Conservation (phyloP, 352 stramenopile species). For the Pythium coloratum region DNA sequence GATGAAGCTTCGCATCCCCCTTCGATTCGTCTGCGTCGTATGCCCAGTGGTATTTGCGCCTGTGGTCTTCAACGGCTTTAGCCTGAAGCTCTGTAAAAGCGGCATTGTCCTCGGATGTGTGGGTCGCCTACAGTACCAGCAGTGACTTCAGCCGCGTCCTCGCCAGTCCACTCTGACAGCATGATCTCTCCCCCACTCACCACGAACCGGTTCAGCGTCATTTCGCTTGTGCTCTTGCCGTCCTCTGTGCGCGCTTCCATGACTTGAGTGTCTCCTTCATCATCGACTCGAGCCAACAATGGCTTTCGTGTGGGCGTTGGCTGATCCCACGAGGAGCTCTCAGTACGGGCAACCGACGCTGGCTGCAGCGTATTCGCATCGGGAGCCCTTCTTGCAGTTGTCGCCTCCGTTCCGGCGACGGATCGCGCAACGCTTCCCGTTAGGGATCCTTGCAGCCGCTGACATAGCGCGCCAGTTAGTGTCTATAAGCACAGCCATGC, state of each 20-base stretch:
- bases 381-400: neutral
- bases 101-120: constrained; percentile 87
- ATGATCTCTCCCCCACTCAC: constrained; percentile 20
- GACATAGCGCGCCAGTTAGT: neutral
- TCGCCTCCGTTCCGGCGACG: neutral
- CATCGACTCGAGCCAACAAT: constrained; percentile 6
- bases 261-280: constrained; percentile 1
- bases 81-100: constrained; percentile 76
- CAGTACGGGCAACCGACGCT: constrained; percentile 10
- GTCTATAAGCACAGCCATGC: neutral
- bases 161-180: neutral
- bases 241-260: neutral
- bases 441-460: constrained; percentile 5
- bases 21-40: constrained; percentile 54
- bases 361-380: neutral
- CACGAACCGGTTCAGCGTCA: constrained; percentile 75
- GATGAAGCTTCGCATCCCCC: constrained; percentile 65
- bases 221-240: neutral
- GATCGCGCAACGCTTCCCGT: neutral
- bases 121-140: constrained; percentile 40
- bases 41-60: constrained; percentile 75
- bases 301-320: constrained; percentile 36
- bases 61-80: constrained; percentile 66
- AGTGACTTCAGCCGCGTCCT: neutral
- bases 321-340: constrained; percentile 57